A percentile compares a stretch with the other conserved stretches of the same genome.
Evolutionary conservation across 257 asterid genomes (phyloP).

Genomic region (Coffea eugenioides): DNA sequence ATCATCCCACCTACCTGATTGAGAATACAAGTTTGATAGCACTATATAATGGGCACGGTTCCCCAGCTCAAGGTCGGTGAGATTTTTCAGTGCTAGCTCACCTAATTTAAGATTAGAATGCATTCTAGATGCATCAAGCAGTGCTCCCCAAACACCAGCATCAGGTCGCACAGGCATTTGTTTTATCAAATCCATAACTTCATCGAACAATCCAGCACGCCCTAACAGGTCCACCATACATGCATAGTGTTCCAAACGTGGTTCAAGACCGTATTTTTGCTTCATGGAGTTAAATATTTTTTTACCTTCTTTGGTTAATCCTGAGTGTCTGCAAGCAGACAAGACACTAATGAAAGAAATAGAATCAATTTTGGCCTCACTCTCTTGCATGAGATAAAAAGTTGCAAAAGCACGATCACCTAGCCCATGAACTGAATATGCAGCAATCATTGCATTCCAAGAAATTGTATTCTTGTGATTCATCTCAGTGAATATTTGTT

Average conservation of each 20-base stretch:
- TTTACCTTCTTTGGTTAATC: slow-evolving; percentile 30
- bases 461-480: slow-evolving; percentile 24
- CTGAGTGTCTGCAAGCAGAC: slow-evolving; percentile 40
- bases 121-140: slow-evolving; percentile 29
- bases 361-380: slow-evolving; percentile 21
- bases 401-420: slow-evolving; percentile 25
- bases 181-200: slow-evolving; percentile 18
- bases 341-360: slow-evolving; percentile 28
- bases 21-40: slow-evolving; percentile 31
- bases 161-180: slow-evolving; percentile 30
- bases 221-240: slow-evolving; percentile 41
- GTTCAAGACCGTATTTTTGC: slow-evolving; percentile 18
- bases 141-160: slow-evolving; percentile 35
- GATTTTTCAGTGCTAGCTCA: slow-evolving; percentile 28
- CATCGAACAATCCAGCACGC: slow-evolving; percentile 36
- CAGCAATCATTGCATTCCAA: slow-evolving; percentile 35
- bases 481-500: slow-evolving; percentile 26
- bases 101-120: slow-evolving; percentile 31
- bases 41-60: slow-evolving; percentile 31
- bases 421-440: slow-evolving; percentile 29
- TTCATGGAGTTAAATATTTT: slow-evolving; percentile 24
- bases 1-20: slow-evolving; percentile 31
- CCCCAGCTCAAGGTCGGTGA: slow-evolving; percentile 24
- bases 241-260: slow-evolving; percentile 32
- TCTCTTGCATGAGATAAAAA: slow-evolving; percentile 29